Conservation (phyloP, 768 basidiomycete species). For the Piloderma croceum region DNA sequence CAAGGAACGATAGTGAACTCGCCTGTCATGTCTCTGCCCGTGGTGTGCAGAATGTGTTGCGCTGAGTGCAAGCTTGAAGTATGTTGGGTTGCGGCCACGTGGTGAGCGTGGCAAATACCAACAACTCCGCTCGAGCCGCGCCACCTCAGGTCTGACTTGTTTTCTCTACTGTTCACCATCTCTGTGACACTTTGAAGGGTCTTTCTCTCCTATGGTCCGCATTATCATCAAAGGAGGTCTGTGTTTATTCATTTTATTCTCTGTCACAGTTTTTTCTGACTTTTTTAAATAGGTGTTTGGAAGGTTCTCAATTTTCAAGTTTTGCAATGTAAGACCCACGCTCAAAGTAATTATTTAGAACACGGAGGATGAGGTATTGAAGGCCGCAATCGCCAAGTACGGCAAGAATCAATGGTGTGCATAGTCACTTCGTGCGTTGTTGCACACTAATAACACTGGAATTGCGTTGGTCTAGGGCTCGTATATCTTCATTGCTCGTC, state of each 20-base stretch:
- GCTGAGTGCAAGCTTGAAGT: too few relatives aligned
- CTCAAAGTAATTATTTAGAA: slow-evolving; percentile 45
- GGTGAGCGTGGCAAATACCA: too few relatives aligned
- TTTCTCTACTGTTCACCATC: too few relatives aligned
- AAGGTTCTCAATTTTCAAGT: slow-evolving; percentile 43
- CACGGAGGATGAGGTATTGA: slow-evolving; percentile 97
- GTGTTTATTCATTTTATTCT: slow-evolving; percentile 18
- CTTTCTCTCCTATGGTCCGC: slow-evolving; percentile 55
- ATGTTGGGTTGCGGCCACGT: too few relatives aligned
- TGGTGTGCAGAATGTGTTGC: too few relatives aligned
- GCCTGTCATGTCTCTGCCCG: too few relatives aligned
- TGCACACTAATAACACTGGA: slow-evolving; percentile 1
- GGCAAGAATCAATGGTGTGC: slow-evolving; percentile 90
- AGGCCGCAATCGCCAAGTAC: slow-evolving; percentile 97
- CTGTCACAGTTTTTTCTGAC: slow-evolving; percentile 1
- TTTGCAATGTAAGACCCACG: background rate
- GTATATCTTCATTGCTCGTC: slow-evolving; percentile 94
- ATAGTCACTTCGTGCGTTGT: background rate
- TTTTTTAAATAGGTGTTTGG: slow-evolving; percentile 56
- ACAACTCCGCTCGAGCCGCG: too few relatives aligned
- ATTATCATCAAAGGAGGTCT: slow-evolving; percentile 88
- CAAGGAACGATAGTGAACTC: too few relatives aligned
- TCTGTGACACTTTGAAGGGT: background rate
- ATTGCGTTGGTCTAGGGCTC: slow-evolving; percentile 58
- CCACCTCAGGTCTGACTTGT: too few relatives aligned